Evolutionary conservation across 176 grass and related monocot species (phyloP).

Genomic region (Dendrocalamus sinicus): DNA sequence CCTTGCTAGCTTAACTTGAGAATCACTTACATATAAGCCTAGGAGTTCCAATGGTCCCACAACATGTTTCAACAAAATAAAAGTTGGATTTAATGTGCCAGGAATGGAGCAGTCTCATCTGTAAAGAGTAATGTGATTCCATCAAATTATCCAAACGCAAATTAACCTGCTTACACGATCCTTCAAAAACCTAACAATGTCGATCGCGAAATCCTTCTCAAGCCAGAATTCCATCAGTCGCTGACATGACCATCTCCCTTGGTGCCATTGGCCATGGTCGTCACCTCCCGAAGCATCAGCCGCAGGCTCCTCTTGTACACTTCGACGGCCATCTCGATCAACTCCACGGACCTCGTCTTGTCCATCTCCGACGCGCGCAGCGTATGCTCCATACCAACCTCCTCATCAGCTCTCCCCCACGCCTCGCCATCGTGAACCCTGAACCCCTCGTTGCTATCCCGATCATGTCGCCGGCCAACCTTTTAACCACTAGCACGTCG

Average conservation of each 20-base stretch:
- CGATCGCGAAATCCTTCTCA: too few relatives aligned
- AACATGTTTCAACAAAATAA: too few relatives aligned
- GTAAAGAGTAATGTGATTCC: too few relatives aligned
- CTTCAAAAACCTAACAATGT: neutral
- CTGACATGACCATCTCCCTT: neutral
- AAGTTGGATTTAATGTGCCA: too few relatives aligned
- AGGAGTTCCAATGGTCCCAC: too few relatives aligned
- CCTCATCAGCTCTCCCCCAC: too few relatives aligned
- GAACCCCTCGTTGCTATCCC: neutral
- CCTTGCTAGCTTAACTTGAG: too few relatives aligned
- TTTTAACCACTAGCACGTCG: neutral
- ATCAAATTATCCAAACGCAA: neutral
- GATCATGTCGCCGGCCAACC: neutral
- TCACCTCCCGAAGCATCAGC: conserved; percentile 24
- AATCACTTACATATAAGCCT: too few relatives aligned
- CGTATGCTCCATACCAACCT: neutral
- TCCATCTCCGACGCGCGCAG: conserved; percentile 1
- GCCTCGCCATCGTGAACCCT: neutral
- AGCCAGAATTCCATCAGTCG: neutral
- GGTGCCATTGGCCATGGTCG: neutral
- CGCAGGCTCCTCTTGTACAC: conserved; percentile 28
- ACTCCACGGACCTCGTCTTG: conserved; percentile 14
- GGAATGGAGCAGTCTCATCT: too few relatives aligned
- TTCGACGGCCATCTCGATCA: neutral
- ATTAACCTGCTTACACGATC: neutral